Evolutionary conservation across 1,284 basidiomycete genomes (phyloP), one percentile per base, ranked within the genome.

Genomic region (Ceratobasidium sp.): DNA sequence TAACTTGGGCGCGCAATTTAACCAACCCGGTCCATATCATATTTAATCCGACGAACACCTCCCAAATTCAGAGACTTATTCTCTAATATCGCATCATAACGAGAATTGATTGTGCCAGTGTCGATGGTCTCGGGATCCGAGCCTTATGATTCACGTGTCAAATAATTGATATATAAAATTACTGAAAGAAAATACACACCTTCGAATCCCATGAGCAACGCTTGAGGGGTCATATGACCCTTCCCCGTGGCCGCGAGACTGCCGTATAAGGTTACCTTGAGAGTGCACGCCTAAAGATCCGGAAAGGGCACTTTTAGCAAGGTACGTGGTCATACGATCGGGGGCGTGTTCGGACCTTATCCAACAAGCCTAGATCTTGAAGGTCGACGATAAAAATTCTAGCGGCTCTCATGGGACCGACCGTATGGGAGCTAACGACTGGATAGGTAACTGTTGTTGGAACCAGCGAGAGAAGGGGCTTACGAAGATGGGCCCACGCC

Each of bases 221-320:
- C 94, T 78, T 96, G 91, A 0, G 95, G 95, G 0, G 95, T 97
- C 79, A 95, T 92, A 78, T 97, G 95, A 0, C 91, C 90, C 82
- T 92, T 93, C 25, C 95, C 94, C 82, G 78, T 77, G 8, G 81
- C 78, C 6, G 81, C 82, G 1, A 84, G 75, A 14, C 78, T 80
- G 3, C 83, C 83, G 70, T 83, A 95, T 83, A 98, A 82, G 6
- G 88, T 88, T 70, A 97, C 88, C 77, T 97, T 97, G 69, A 98
- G 80, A 7, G 84, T 88, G 71, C 83, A 36, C 29, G 49, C 52
- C 60, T 59, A 41, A 5, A 64, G 50, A 64, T 64, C 60, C 60
- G 60, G 25, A 46, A 44, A 64, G 23, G 36, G 2, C 42, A 46
- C 11, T 49, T 33, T 36, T 29, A 16, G 39, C 54, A 47, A 60